phyloP scores from a whole-genome alignment of 352 stramenopile genomes.

The Thalassiosira livingstoniorum region DNA sequence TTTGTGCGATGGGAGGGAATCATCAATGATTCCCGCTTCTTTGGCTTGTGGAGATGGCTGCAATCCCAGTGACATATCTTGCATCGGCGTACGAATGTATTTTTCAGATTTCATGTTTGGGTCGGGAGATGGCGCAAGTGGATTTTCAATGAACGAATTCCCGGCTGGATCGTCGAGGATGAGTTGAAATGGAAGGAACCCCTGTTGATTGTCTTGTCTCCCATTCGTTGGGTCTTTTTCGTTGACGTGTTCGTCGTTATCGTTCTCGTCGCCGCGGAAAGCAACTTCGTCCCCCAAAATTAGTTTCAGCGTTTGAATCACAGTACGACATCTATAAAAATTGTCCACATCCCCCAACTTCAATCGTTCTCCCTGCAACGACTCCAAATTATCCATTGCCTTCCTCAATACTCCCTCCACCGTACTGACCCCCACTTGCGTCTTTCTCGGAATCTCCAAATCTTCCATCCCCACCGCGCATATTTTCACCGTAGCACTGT shows the following conservation, averaged over 20 bases:
- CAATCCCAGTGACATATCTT: slow-evolving; percentile 66
- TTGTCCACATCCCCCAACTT: slow-evolving; percentile 62
- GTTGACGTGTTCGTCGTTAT: slow-evolving; percentile 73
- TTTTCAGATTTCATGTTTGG: slow-evolving; percentile 85
- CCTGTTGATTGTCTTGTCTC: slow-evolving; percentile 21
- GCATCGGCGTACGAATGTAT: slow-evolving; percentile 84
- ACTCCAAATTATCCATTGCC: slow-evolving; percentile 85
- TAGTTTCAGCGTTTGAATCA: slow-evolving; percentile 71
- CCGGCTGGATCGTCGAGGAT: slow-evolving; percentile 90
- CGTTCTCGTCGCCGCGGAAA: too few species aligned
- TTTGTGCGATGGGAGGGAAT: slow-evolving; percentile 60
- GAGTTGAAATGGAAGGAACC: slow-evolving; percentile 84
- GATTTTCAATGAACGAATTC: slow-evolving; percentile 93
- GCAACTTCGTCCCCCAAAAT: slow-evolving; percentile 86
- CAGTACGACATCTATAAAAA: slow-evolving; percentile 55
- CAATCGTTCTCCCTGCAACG: slow-evolving; percentile 50
- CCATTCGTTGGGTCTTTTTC: slow-evolving; percentile 26
- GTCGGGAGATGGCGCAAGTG: slow-evolving; percentile 85
- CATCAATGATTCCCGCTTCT: slow-evolving; percentile 45
- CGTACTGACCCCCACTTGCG: slow-evolving; percentile 90
- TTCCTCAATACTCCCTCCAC: slow-evolving; percentile 86
- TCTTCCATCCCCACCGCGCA: slow-evolving; percentile 85
- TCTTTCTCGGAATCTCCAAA: slow-evolving; percentile 91
- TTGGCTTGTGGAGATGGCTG: slow-evolving; percentile 47
- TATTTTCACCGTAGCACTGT: slow-evolving; percentile 87